phyloP scores from a whole-genome alignment of 2,329 filamentous ascomycete species.

The Verticillium isaacii region DNA sequence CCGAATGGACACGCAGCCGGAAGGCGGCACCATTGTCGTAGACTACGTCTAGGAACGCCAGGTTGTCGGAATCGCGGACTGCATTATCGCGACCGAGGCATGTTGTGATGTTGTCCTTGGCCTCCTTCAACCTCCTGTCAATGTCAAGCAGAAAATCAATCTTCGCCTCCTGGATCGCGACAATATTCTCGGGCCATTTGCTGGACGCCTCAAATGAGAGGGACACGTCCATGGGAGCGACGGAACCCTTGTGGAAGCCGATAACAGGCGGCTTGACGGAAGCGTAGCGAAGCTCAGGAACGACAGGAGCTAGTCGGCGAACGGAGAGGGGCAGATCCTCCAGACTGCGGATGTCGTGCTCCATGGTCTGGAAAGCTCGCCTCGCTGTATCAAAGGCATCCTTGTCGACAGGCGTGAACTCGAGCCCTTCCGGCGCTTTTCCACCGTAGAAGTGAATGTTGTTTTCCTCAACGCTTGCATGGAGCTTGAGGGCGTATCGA shows the following conservation, averaged over 20 bases:
- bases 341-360: slow-evolving; percentile 70
- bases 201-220: slow-evolving; percentile 91
- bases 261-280: slow-evolving; percentile 52
- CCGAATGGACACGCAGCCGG: slow-evolving; percentile 82
- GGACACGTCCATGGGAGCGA: slow-evolving; percentile 67
- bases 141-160: slow-evolving; percentile 82
- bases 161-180: slow-evolving; percentile 90
- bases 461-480: slow-evolving; percentile 57
- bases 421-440: slow-evolving; percentile 44
- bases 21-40: slow-evolving; percentile 71
- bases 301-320: slow-evolving; percentile 70
- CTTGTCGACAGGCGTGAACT: slow-evolving; percentile 41
- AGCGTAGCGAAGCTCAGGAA: slow-evolving; percentile 68
- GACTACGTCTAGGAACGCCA: slow-evolving; percentile 76
- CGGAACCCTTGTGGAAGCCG: slow-evolving; percentile 36
- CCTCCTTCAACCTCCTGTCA: slow-evolving; percentile 61
- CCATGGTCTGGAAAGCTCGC: slow-evolving; percentile 66
- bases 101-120: slow-evolving; percentile 56
- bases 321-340: slow-evolving; percentile 85
- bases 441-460: slow-evolving; percentile 48
- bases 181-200: slow-evolving; percentile 88
- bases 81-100: slow-evolving; percentile 79
- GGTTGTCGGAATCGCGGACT: slow-evolving; percentile 64
- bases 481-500: slow-evolving; percentile 62
- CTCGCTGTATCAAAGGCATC: slow-evolving; percentile 63